These are phyloP conservation scores for Skeletonema grethae DNA, from an alignment of 108 stramenopile genomes.

Conservation along the genomic window DNA sequence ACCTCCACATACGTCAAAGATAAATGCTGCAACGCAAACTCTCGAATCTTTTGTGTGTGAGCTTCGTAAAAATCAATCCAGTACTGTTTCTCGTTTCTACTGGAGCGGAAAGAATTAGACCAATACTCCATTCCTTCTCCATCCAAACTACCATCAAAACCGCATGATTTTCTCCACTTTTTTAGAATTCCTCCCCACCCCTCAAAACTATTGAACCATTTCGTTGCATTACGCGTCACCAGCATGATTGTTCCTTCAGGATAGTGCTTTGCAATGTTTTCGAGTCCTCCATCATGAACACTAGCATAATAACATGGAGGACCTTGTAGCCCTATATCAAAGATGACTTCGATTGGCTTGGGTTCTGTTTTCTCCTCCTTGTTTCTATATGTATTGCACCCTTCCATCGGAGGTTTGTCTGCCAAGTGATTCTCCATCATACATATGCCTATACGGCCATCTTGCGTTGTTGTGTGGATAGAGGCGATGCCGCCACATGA, in stretches of 20 bases:
- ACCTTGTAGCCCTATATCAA: constrained; percentile 35
- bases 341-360: constrained; percentile 22
- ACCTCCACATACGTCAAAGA: constrained; percentile 61
- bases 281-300: constrained; percentile 39
- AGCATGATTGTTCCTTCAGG: constrained; percentile 32
- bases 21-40: constrained; percentile 52
- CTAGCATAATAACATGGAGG: constrained; percentile 31
- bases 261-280: constrained; percentile 36
- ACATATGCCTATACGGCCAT: constrained; percentile 41
- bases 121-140: constrained; percentile 34
- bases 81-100: constrained; percentile 12
- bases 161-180: constrained; percentile 22
- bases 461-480: constrained; percentile 35
- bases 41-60: constrained; percentile 55
- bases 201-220: constrained; percentile 24
- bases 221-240: constrained; percentile 18
- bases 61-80: constrained; percentile 54
- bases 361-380: not conserved
- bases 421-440: constrained; percentile 46
- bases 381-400: constrained; percentile 18
- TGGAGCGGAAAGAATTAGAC: constrained; percentile 7
- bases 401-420: constrained; percentile 28
- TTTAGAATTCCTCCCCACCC: not conserved
- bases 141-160: constrained; percentile 31
- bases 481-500: constrained; percentile 38